Conservation (phyloP, 2,329 filamentous ascomycete genomes). For the Diplodia mutila region DNA sequence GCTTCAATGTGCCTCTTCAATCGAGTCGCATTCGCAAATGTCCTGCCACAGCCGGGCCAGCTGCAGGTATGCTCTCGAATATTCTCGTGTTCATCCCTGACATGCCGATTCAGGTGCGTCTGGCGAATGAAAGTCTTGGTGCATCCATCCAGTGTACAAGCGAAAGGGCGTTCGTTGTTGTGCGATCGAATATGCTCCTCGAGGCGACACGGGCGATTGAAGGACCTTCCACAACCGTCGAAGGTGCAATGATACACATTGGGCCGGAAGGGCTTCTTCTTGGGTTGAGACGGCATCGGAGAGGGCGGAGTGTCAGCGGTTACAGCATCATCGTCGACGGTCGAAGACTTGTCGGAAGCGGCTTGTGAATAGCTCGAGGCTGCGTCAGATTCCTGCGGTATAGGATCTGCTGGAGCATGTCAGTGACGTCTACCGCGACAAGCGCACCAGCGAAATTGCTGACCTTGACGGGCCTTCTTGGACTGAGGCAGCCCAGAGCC, state of each 20-base stretch:
- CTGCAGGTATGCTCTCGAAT: slow-evolving; percentile 71
- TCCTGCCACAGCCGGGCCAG: slow-evolving; percentile 74
- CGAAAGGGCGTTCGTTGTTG: slow-evolving; percentile 79
- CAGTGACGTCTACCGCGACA: slow-evolving; percentile 9
- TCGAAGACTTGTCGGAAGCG: background rate
- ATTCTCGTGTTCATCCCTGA: slow-evolving; percentile 76
- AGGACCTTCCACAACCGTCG: slow-evolving; percentile 76
- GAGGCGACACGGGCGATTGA: slow-evolving; percentile 83
- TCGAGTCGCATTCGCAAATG: slow-evolving; percentile 78
- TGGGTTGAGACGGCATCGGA: background rate
- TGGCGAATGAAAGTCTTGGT: slow-evolving; percentile 83
- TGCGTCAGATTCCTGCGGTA: slow-evolving; percentile 1
- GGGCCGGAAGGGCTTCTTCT: slow-evolving; percentile 52
- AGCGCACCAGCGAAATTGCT: background rate
- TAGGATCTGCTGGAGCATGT: background rate
- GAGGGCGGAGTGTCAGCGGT: slow-evolving; percentile 33
- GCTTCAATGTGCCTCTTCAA: slow-evolving; percentile 77
- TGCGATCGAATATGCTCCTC: slow-evolving; percentile 82
- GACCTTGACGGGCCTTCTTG: slow-evolving; percentile 38
- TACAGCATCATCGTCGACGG: slow-evolving; percentile 1
- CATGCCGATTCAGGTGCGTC: slow-evolving; percentile 83
- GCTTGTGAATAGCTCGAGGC: background rate
- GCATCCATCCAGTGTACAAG: slow-evolving; percentile 71
- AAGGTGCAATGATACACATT: slow-evolving; percentile 73
- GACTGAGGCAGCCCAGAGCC: background rate